Evolutionary conservation across 1,139 yeast genomes (phyloP).

Genomic region (Suhomyces maxii): DNA sequence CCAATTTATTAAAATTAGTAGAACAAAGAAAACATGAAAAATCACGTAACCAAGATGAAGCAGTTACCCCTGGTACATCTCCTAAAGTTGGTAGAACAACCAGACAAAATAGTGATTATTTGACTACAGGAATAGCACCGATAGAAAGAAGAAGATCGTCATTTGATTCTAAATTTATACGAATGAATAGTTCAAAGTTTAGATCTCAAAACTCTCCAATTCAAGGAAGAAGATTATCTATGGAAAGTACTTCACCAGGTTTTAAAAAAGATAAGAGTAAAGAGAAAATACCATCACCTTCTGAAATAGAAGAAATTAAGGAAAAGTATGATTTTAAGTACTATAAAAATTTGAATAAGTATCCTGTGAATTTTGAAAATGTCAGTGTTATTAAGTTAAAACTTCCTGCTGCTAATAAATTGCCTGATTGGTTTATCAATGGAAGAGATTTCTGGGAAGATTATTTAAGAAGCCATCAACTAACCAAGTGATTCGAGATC

Average conservation of each 20-base stretch:
- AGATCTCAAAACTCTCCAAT: slow-evolving; percentile 24
- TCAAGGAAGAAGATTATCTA: slow-evolving; percentile 21
- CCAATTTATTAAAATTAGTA: slow-evolving; percentile 54
- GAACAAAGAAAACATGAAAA: slow-evolving; percentile 50
- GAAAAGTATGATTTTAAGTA: slow-evolving; percentile 36
- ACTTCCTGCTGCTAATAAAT: slow-evolving; percentile 59
- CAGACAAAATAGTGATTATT: slow-evolving; percentile 29
- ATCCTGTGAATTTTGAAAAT: slow-evolving; percentile 33
- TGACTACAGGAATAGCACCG: slow-evolving; percentile 21
- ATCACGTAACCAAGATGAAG: slow-evolving; percentile 16
- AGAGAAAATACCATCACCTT: slow-evolving; percentile 10
- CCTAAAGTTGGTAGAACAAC: slow-evolving; percentile 25
- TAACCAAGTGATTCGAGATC: neutral
- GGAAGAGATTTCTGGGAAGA: slow-evolving; percentile 67
- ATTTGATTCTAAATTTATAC: slow-evolving; percentile 29
- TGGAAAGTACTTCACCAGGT: slow-evolving; percentile 22
- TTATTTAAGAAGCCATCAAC: slow-evolving; percentile 9
- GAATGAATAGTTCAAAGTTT: slow-evolving; percentile 28
- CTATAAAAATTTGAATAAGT: slow-evolving; percentile 36
- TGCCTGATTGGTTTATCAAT: slow-evolving; percentile 71
- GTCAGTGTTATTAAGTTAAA: slow-evolving; percentile 45
- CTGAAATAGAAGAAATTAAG: slow-evolving; percentile 23
- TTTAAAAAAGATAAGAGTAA: slow-evolving; percentile 6
- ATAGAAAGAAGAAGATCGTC: slow-evolving; percentile 38
- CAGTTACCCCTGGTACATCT: slow-evolving; percentile 36